Conservation (phyloP, 2,329 filamentous ascomycete species). For the Trichoderma oligosporum region DNA sequence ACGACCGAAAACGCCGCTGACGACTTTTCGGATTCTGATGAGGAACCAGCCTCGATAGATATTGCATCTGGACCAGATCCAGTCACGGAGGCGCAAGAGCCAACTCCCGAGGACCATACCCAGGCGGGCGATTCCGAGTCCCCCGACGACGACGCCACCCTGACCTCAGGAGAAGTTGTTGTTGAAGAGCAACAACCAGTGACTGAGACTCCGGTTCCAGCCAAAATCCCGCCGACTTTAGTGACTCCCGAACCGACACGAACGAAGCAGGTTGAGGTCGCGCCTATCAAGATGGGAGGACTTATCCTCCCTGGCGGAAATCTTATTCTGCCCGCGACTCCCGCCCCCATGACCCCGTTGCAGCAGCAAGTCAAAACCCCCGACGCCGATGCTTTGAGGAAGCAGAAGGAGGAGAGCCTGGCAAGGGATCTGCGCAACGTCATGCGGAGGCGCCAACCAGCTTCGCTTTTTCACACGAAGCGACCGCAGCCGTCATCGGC, state of each 20-base stretch:
- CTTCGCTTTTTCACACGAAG: constrained; percentile 14
- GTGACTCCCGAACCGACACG: constrained; percentile 10
- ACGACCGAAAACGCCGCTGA: constrained; percentile 12
- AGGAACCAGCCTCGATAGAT: not conserved
- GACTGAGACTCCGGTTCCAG: constrained; percentile 6
- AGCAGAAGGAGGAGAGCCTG: constrained; percentile 15
- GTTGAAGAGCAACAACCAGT: constrained; percentile 2
- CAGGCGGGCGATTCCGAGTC: constrained; percentile 9
- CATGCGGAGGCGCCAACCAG: constrained; percentile 19
- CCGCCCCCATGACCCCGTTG: constrained; percentile 12
- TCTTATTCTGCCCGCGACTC: constrained; percentile 10
- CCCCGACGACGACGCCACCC: constrained; percentile 5
- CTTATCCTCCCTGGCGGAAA: constrained; percentile 19
- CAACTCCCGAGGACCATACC: constrained; percentile 1
- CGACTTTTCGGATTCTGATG: not conserved
- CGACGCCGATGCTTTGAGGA: constrained; percentile 11
- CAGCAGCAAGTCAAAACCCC: constrained; percentile 8
- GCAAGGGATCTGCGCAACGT: constrained; percentile 17
- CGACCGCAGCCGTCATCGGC: constrained; percentile 15
- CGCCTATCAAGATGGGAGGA: constrained; percentile 18
- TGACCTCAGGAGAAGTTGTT: constrained; percentile 6
- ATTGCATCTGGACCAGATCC: not conserved
- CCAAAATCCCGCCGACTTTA: not conserved
- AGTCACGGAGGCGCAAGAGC: constrained; percentile 16
- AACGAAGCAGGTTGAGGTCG: constrained; percentile 9